A percentile compares a stretch with the other conserved stretches of the same genome.
These are phyloP conservation scores for Camelina hispida DNA, from an alignment of 345 rosid species.

Conservation along the genomic window DNA sequence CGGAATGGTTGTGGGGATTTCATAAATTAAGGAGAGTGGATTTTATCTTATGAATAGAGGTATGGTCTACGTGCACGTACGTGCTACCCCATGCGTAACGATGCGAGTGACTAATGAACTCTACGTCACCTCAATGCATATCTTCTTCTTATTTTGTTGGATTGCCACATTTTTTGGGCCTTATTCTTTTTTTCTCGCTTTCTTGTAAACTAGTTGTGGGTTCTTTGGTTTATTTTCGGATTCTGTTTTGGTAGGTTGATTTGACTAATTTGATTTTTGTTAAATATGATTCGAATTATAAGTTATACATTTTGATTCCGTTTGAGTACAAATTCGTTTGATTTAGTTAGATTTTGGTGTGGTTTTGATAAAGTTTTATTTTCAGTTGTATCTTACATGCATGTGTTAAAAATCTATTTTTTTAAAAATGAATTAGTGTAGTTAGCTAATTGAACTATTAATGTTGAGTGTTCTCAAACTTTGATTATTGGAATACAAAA, in stretches of 20 bases:
- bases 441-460: not conserved
- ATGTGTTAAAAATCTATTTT: not conserved
- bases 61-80: slow-evolving; percentile 35
- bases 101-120: slow-evolving; percentile 30
- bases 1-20: not conserved
- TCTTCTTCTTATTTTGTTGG: not conserved
- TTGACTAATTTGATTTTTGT: not conserved
- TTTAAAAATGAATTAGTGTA: not conserved
- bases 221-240: not conserved
- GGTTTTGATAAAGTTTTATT: not conserved
- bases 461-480: no score
- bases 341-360: not conserved
- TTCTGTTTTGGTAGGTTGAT: not conserved
- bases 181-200: not conserved
- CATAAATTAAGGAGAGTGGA: slow-evolving; percentile 8
- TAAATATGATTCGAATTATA: not conserved
- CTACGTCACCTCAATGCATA: slow-evolving; percentile 30
- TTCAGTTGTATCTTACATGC: not conserved
- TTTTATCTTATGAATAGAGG: slow-evolving; percentile 8
- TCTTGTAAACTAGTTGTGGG: not conserved
- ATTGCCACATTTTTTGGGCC: slow-evolving; percentile 22
- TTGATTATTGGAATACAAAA: no score
- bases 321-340: no score
- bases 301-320: not conserved
- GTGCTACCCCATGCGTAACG: slow-evolving; percentile 35